Base-by-base conservation (phyloP, 345 rosid species). In the Aethionema arabicum region DNA sequence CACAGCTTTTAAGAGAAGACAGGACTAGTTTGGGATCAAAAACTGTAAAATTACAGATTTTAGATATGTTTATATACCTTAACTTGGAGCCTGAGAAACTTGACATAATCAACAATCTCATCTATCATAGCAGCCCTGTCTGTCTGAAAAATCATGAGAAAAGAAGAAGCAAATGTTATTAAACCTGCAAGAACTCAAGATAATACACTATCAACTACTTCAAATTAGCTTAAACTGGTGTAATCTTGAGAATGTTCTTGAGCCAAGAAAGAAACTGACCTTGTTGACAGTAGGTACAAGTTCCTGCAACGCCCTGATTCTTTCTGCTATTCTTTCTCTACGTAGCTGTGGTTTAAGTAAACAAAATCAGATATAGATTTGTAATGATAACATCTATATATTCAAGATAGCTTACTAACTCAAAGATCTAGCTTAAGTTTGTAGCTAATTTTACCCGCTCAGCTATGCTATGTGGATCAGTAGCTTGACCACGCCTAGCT, bases 381-480 rank as follows among this genome's bases (percentile, higher is more conserved):
- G 27, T 21, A 21, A 21, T 21, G 27, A 21, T 21, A 21, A 2
- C 1, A 21, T 21, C 27, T 21, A 21, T 21, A 21, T 2, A 21
- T 21, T 21, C 27, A 21, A 21, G 40, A 6, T 6, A 37, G 11
- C 40, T 10, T 37, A 2, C 40, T 37, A 10, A 37, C 40, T 37
- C 7, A 21, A 6, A 40, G 11, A 40, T 40, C 10, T 12, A 61
- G 4, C 56, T 32, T 7, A 16, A 70, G 14, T 7, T 2, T 37
- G 21, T 38, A 63, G 30, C 15, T 31, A 51, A 58, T 7, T 74
- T 72, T 84, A 95, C 99, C 78, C 99, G 70, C 69, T 95, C 99
- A 66, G 99, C 99, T 46, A 95, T 95, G 78, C 99, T 95, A 65
- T 95, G 99, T 36, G 99, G 99, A 85, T 95, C 99, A 40, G 99